Evolutionary conservation across 108 stramenopile species (phyloP).

Genomic region (Nitzschia sp.): DNA sequence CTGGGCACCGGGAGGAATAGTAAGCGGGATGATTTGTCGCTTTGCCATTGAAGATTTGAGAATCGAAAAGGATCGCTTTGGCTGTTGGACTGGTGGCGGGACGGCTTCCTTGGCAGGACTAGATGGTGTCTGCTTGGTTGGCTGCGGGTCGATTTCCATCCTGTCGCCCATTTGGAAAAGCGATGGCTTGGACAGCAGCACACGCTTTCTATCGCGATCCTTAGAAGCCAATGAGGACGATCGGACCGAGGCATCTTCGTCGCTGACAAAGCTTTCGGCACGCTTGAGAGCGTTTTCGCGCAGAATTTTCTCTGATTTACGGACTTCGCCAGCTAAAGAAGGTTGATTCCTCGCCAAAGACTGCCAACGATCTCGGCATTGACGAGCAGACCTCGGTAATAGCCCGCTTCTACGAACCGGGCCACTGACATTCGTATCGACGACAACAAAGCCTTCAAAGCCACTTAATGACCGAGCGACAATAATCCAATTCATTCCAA

Average conservation of each 20-base stretch:
- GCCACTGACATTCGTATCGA: neutral
- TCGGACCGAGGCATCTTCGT: neutral
- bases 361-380: slow-evolving; percentile 74
- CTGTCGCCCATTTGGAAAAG: neutral
- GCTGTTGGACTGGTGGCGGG: too few relatives aligned
- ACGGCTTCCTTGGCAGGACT: too few relatives aligned
- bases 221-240: neutral
- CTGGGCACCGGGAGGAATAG: slow-evolving; percentile 38
- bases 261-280: neutral
- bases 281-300: slow-evolving; percentile 12
- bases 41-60: slow-evolving; percentile 28
- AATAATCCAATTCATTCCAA: slow-evolving; percentile 72
- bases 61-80: slow-evolving; percentile 9
- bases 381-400: slow-evolving; percentile 39
- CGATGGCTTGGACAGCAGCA: neutral
- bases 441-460: slow-evolving; percentile 23
- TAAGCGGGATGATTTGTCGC: slow-evolving; percentile 40
- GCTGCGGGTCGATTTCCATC: slow-evolving; percentile 5
- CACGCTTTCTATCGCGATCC: neutral
- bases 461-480: slow-evolving; percentile 49
- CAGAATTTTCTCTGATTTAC: slow-evolving; percentile 13
- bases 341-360: slow-evolving; percentile 24
- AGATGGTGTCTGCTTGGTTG: neutral
- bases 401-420: neutral
- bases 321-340: slow-evolving; percentile 21